Conservation (phyloP, 1,284 basidiomycete genomes). For the Ustilago loliicola region DNA sequence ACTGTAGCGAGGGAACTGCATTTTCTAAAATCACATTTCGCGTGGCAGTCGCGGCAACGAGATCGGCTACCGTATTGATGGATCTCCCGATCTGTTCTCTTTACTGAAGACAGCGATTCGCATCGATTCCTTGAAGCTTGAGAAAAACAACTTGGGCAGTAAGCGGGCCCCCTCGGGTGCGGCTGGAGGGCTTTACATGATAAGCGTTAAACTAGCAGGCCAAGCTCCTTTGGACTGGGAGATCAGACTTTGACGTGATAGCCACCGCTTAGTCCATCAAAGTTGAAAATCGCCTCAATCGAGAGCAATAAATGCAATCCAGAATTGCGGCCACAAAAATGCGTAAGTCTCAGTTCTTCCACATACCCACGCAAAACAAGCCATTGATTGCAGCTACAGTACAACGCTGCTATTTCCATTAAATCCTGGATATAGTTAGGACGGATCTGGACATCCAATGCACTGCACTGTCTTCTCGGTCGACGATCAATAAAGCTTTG, state of each 20-base stretch:
- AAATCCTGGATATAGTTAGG: too few species aligned
- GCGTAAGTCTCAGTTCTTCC: background rate
- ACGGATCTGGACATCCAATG: background rate
- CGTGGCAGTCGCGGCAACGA: background rate
- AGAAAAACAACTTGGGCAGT: too few species aligned
- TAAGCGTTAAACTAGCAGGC: too few species aligned
- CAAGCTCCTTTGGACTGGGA: too few species aligned
- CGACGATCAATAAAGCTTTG: background rate
- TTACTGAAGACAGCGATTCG: too few species aligned
- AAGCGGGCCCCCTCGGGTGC: too few species aligned
- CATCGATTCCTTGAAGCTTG: background rate
- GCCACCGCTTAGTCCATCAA: too few species aligned
- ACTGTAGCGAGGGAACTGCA: background rate
- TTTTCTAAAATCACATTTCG: constrained; percentile 11
- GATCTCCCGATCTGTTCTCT: background rate
- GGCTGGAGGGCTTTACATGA: too few species aligned
- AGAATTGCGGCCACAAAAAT: background rate
- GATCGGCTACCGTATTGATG: background rate
- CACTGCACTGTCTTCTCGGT: background rate
- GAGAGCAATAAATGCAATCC: background rate
- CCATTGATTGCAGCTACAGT: too few species aligned
- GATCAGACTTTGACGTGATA: too few species aligned
- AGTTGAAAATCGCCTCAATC: too few species aligned
- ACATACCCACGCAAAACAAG: background rate
- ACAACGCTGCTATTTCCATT: too few species aligned